phyloP scores from a whole-genome alignment of 306 rosid genomes.

The Lithocarpus polystachyus region DNA sequence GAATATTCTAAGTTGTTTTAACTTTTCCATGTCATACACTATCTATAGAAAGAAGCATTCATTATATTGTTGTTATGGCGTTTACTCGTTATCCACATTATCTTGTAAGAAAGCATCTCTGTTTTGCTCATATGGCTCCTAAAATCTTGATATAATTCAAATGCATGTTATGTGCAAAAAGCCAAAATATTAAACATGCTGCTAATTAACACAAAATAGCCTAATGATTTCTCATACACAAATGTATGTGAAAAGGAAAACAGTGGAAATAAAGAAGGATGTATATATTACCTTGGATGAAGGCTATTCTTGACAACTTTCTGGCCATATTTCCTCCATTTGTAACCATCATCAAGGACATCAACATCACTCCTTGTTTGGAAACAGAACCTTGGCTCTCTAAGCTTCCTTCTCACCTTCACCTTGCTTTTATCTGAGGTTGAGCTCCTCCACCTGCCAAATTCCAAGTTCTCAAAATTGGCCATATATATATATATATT shows the following conservation, averaged over 20 bases:
- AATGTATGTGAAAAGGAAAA: not conserved
- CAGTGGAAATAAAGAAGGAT: not conserved
- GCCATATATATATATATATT: not conserved
- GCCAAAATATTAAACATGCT: too few relatives aligned
- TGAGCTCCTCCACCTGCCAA: slow-evolving; percentile 83
- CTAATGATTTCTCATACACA: not conserved
- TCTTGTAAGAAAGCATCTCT: not conserved
- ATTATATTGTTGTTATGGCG: not conserved
- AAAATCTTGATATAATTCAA: too few relatives aligned
- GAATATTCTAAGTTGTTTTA: too few relatives aligned
- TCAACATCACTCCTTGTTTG: slow-evolving; percentile 99
- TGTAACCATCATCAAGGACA: slow-evolving; percentile 98
- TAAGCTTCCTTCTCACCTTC: slow-evolving; percentile 92
- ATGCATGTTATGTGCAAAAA: too few relatives aligned
- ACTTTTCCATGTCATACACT: too few relatives aligned
- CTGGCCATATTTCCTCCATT: slow-evolving; percentile 99
- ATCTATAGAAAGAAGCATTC: too few relatives aligned
- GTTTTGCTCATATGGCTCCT: too few relatives aligned
- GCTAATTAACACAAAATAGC: not conserved
- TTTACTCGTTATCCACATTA: not conserved
- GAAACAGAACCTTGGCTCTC: slow-evolving; percentile 97
- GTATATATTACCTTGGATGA: slow-evolving; percentile 74
- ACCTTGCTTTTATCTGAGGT: slow-evolving; percentile 77
- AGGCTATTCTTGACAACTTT: slow-evolving; percentile 98
- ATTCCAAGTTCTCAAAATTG: not conserved